A percentile compares a stretch with the other conserved stretches of the same genome.
phyloP scores from a whole-genome alignment of 2,329 filamentous ascomycete species.

The Paraphoma chrysanthemicola region DNA sequence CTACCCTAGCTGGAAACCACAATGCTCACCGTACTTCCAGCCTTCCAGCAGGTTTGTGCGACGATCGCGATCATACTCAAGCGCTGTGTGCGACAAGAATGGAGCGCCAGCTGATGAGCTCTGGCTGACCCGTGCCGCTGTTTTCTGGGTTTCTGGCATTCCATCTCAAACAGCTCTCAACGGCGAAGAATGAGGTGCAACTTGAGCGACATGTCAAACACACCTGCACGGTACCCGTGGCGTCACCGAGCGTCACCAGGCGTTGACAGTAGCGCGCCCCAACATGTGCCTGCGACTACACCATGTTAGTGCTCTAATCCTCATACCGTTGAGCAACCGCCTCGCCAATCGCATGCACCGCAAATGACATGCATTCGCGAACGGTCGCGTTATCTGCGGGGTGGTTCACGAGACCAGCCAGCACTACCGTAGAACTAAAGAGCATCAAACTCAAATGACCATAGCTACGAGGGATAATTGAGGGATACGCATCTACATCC shows the following conservation, averaged over 20 bases:
- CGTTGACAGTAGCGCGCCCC: not conserved
- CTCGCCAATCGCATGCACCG: constrained; percentile 16
- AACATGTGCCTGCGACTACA: not conserved
- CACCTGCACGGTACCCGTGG: constrained; percentile 18
- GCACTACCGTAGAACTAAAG: not conserved
- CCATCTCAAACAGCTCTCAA: not conserved
- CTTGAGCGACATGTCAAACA: constrained; percentile 18
- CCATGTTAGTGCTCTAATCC: constrained; percentile 1
- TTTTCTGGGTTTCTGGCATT: not conserved
- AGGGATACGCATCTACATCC: not conserved
- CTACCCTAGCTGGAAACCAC: constrained; percentile 15
- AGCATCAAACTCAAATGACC: not conserved
- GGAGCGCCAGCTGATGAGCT: too few relatives aligned
- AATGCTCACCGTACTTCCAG: constrained; percentile 26
- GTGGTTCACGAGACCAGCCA: constrained; percentile 16
- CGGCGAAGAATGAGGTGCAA: not conserved
- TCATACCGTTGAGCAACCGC: constrained; percentile 14
- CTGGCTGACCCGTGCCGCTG: too few relatives aligned
- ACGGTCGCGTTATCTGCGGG: constrained; percentile 22
- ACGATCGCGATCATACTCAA: constrained; percentile 3
- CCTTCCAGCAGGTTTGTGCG: constrained; percentile 1
- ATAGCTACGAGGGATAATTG: not conserved
- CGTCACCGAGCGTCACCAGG: constrained; percentile 23
- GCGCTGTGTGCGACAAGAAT: not conserved
- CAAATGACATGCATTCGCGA: constrained; percentile 25